phyloP scores from a whole-genome alignment of 257 asterid species.

The Handroanthus guayacan region DNA sequence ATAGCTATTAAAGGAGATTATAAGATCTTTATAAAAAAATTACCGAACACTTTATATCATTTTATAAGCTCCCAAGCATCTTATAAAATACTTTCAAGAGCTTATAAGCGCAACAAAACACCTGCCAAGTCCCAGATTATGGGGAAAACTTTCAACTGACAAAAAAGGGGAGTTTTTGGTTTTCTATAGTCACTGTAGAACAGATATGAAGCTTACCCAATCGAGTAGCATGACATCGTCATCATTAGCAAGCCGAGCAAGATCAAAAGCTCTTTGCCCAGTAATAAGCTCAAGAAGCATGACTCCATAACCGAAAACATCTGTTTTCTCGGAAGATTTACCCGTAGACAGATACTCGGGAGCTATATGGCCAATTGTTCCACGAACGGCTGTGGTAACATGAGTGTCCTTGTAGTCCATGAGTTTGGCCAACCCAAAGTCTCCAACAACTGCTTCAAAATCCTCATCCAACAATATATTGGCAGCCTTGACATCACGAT shows the following conservation, averaged over 20 bases:
- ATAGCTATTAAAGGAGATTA: no score
- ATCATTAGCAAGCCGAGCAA: slow-evolving; percentile 91
- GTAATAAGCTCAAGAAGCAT: slow-evolving; percentile 97
- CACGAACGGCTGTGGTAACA: slow-evolving; percentile 90
- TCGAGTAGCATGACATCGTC: slow-evolving; percentile 93
- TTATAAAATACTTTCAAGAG: no score
- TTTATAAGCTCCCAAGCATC: no score
- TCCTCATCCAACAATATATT: slow-evolving; percentile 85
- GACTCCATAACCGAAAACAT: slow-evolving; percentile 91
- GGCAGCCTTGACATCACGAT: slow-evolving; percentile 92
- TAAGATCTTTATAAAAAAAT: no score
- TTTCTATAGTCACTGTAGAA: no score
- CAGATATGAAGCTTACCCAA: slow-evolving; percentile 68
- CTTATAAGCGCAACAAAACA: no score
- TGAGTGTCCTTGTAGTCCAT: slow-evolving; percentile 98
- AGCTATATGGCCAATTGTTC: slow-evolving; percentile 85
- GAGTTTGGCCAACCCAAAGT: slow-evolving; percentile 91
- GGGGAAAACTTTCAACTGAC: no score
- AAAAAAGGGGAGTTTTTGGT: no score
- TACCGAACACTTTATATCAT: no score
- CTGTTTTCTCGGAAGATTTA: slow-evolving; percentile 89
- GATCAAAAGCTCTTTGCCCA: slow-evolving; percentile 91
- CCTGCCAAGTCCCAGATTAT: no score
- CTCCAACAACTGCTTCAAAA: slow-evolving; percentile 96
- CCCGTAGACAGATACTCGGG: slow-evolving; percentile 90